Base-by-base conservation (phyloP, 2,329 filamentous ascomycete genomes). In the Cryphonectria parasitica region DNA sequence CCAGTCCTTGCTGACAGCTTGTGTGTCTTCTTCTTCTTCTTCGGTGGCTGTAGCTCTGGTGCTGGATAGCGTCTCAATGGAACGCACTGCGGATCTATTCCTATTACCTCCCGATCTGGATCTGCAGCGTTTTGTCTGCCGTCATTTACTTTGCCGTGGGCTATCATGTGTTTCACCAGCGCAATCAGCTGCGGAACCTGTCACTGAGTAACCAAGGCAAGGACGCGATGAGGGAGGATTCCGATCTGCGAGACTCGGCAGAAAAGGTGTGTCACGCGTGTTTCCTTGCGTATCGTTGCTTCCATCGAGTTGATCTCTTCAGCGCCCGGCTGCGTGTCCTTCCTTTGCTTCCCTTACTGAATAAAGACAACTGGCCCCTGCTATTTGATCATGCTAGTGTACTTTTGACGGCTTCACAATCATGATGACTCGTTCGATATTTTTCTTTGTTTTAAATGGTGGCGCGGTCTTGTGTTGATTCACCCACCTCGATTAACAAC, bases 51-150 rank as follows among this genome's bases (percentile, higher is more conserved):
- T 64, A 89, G 87, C 83, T 90, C 31, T 90, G 88, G 88, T 90
- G 87, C 77, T 90, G 88, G 88, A 88, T 90, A 61, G 83, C 83
- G 70, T 79, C 80, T 45, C 79, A 82, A 45, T 89, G 85, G 85
- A 86, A 86, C 73, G 81, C 82, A 56, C 81, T 89, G 19, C 86
- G 88, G 43, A 89, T 90, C 60, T 89, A 86, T 74, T 86, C 86
- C 8, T 90, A 89, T 77, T 90, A 90, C 76, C 82, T 89, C 73
- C 85, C 88, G 3, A 87, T 89, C 63, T 89, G 87, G 87, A 81
- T 86, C 15, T 90, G 87, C 76, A 89, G 88, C 67, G 77, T 84
- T 62, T 79, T 87, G 17, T 89, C 87, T 0, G 78, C 85, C 22
- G 69, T 86, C 64, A 87, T 89, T 69, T 89, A 90, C 73, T 78